Percentiles rank a stretch among this genome's conserved stretches.
phyloP scores from a whole-genome alignment of 306 rosid species.

The Medicago ruthenica region DNA sequence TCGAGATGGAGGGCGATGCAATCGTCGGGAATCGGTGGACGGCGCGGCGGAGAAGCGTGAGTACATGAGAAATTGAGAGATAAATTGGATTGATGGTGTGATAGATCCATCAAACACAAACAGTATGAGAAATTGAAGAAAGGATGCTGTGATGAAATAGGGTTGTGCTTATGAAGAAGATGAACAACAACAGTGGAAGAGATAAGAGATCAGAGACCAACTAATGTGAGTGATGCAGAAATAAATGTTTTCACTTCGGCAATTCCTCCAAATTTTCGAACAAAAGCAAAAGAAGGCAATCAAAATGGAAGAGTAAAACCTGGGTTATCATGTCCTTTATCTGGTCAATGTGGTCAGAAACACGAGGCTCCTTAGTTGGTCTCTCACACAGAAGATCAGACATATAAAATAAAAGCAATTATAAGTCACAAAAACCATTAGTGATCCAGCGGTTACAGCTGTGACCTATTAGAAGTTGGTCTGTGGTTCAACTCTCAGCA shows the following conservation, averaged over 20 bases:
- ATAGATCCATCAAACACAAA: conserved; percentile 58
- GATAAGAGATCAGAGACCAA: not conserved
- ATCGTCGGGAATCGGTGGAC: conserved; percentile 61
- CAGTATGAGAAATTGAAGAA: not conserved
- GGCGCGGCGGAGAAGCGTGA: conserved; percentile 68
- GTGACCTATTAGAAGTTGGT: too few species aligned
- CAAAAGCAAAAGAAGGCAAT: conserved; percentile 9
- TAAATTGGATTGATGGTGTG: conserved; percentile 64
- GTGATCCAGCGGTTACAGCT: too few species aligned
- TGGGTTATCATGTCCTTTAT: conserved; percentile 81
- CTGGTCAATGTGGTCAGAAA: conserved; percentile 86
- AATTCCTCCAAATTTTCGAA: not conserved
- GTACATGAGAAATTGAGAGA: conserved; percentile 71
- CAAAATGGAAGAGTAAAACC: conserved; percentile 51
- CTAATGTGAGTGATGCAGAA: not conserved
- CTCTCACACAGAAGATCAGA: conserved; percentile 75
- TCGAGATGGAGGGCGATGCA: conserved; percentile 74
- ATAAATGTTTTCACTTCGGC: not conserved
- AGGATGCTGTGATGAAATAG: not conserved
- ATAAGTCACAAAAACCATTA: too few species aligned
- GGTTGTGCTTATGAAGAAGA: not conserved
- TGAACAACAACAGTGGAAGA: conserved; percentile 31
- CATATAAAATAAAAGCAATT: too few species aligned
- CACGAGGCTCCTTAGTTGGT: conserved; percentile 89
- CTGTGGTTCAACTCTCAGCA: too few species aligned